Evolutionary conservation across 129 eudicot genomes (phyloP), one percentile per base, ranked within the genome.

Genomic region (Helichrysum umbraculigerum): DNA sequence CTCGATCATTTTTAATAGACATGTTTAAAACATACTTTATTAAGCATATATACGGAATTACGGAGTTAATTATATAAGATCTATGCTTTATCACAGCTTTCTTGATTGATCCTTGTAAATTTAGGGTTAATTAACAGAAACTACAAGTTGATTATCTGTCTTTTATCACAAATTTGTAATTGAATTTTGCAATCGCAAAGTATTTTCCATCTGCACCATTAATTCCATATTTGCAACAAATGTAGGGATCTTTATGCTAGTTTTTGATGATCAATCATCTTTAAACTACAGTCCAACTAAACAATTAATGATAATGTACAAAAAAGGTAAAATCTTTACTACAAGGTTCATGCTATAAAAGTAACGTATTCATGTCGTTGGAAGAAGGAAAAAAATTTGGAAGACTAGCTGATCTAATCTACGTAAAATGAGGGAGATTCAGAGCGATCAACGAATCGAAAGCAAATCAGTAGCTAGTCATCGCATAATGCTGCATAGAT

Each of bases 351-450:
- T 63, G 60, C 72, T 66, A 67, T 66, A 14, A 35, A 76, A 51
- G 66, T 34, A 20, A 0, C 30, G 59, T 37, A 76, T 76, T 76
- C 74, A 67, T 54, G 58, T 54, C 21, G 10, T 16, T 67, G 76
- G 83, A 73, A 80, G 83, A 67, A 80, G 66, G 75, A 63, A 67
- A 54, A 16, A 42, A 30, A 4, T 21, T 58, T 58, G 57, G 79
- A 73, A 66, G 74, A 80, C 54, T n/a, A n/a, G n/a, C n/a, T 73
- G 68, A 66, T 65, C 17, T n/a, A 32, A 62, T 78, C 67, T 65
- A 80, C 69, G 79, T 80, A 52, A 78, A 44, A 71, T 35, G 76
- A 57, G 28, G n/a, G n/a, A 57, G 66, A 74, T 50, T 80, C 21
- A 67, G 29, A 66, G 66, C 54, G 79, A 25, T 66, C 50, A 50